phyloP scores from a whole-genome alignment of 495 filamentous ascomycete species.

The Aspergillus coremiiformis region DNA sequence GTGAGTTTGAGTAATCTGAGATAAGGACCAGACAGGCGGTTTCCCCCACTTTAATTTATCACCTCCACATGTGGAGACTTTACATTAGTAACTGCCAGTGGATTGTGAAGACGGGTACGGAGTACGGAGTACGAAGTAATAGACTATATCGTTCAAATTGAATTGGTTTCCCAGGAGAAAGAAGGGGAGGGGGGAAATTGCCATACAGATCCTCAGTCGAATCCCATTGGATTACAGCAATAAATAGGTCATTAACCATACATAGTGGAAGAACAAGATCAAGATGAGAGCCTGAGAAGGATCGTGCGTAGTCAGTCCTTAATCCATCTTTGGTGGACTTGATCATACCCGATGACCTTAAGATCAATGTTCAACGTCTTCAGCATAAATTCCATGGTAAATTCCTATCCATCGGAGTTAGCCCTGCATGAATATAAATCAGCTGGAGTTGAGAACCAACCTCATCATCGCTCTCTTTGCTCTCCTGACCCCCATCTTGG shows the following conservation, averaged over 20 bases:
- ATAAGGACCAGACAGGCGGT: not conserved
- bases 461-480: conserved; percentile 31
- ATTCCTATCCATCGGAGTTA: conserved; percentile 35
- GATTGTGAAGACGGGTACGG: too few relatives aligned
- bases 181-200: too few relatives aligned
- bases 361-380: conserved; percentile 59
- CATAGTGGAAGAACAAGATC: conserved; percentile 16
- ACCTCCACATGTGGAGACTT: not conserved
- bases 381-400: conserved; percentile 70
- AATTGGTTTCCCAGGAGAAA: not conserved
- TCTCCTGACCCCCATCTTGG: conserved; percentile 16
- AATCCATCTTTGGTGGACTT: conserved; percentile 46
- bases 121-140: too few relatives aligned
- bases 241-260: too few relatives aligned
- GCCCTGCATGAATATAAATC: not conserved
- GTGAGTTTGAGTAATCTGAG: not conserved
- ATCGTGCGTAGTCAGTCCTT: conserved; percentile 1
- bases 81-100: not conserved
- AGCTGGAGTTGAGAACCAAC: conserved; percentile 20
- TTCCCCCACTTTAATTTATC: not conserved
- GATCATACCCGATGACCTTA: conserved; percentile 56
- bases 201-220: not conserved
- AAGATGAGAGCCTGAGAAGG: not conserved
- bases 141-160: not conserved
- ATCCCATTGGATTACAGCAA: not conserved